A percentile compares a stretch with the other conserved stretches of the same genome.
These are phyloP conservation scores for Paspalum vaginatum DNA, from an alignment of 176 grass and related monocot genomes.

Conservation along the genomic window DNA sequence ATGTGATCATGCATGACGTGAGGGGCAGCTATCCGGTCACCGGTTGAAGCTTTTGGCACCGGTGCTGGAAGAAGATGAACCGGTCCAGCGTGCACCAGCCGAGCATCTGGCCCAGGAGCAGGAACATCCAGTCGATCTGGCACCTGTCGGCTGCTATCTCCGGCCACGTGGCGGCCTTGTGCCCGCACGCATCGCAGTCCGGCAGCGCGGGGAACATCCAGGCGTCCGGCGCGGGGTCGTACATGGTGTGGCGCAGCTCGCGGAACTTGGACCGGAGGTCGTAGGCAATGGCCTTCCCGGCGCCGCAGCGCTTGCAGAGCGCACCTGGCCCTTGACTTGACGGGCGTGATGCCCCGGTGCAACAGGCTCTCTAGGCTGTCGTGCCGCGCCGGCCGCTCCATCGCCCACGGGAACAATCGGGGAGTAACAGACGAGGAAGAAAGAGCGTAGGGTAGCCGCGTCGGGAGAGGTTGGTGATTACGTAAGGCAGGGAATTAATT, in stretches of 20 bases:
- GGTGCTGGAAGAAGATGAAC: conserved; percentile 73
- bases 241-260: conserved; percentile 52
- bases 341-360: conserved; percentile 40
- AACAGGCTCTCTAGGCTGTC: conserved; percentile 31
- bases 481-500: too few species aligned
- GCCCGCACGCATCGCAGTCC: conserved; percentile 46
- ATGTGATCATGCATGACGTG: too few species aligned
- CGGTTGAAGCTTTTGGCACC: conserved; percentile 80
- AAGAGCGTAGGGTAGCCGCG: too few species aligned
- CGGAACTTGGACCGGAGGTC: conserved; percentile 53
- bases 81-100: conserved; percentile 71
- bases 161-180: conserved; percentile 26
- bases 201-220: conserved; percentile 45
- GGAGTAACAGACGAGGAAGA: too few species aligned
- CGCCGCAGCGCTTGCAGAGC: conserved; percentile 55
- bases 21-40: too few species aligned
- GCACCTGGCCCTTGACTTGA: conserved; percentile 46
- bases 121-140: conserved; percentile 78
- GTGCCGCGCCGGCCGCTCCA: conserved; percentile 37
- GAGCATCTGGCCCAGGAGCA: conserved; percentile 65
- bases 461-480: too few species aligned
- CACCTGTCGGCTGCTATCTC: conserved; percentile 55
- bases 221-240: conserved; percentile 48
- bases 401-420: conserved; percentile 69
- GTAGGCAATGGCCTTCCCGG: conserved; percentile 28